These are phyloP conservation scores for Scedosporium aurantiacum DNA, from an alignment of 2,329 filamentous ascomycete genomes.

Conservation along the genomic window DNA sequence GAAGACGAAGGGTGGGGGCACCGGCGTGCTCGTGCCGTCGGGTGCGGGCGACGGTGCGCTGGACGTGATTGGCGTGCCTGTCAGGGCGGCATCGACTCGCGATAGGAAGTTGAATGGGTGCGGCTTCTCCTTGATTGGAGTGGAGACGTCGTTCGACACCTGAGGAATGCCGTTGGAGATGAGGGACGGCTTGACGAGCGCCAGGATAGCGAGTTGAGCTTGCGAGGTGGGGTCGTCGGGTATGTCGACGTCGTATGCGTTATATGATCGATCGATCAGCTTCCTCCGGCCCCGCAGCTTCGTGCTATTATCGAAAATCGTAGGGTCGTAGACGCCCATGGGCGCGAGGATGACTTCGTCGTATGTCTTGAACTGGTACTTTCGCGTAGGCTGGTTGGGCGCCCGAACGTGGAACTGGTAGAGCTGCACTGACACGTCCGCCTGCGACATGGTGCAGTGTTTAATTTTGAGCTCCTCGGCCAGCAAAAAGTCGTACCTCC, in stretches of 20 bases:
- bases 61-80: slow-evolving; percentile 72
- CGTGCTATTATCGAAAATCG: slow-evolving; percentile 69
- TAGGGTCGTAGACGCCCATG: slow-evolving; percentile 86
- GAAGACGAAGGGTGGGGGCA: slow-evolving; percentile 45
- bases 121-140: slow-evolving; percentile 50
- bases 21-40: slow-evolving; percentile 61
- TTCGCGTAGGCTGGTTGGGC: slow-evolving; percentile 77
- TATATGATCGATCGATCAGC: slow-evolving; percentile 77
- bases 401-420: slow-evolving; percentile 86
- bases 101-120: slow-evolving; percentile 60
- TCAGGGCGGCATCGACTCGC: slow-evolving; percentile 55
- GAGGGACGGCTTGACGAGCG: slow-evolving; percentile 49
- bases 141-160: slow-evolving; percentile 38
- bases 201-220: slow-evolving; percentile 62
- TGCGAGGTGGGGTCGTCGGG: slow-evolving; percentile 83
- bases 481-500: slow-evolving; percentile 83
- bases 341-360: slow-evolving; percentile 91
- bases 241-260: slow-evolving; percentile 78
- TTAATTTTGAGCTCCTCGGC: slow-evolving; percentile 94
- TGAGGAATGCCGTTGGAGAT: slow-evolving; percentile 31
- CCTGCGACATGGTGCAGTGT: slow-evolving; percentile 82
- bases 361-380: slow-evolving; percentile 94
- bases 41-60: slow-evolving; percentile 80
- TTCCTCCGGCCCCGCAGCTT: slow-evolving; percentile 74
- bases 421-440: slow-evolving; percentile 77